phyloP scores from a whole-genome alignment of 345 rosid genomes.

The Cardamine chenopodiifolia region DNA sequence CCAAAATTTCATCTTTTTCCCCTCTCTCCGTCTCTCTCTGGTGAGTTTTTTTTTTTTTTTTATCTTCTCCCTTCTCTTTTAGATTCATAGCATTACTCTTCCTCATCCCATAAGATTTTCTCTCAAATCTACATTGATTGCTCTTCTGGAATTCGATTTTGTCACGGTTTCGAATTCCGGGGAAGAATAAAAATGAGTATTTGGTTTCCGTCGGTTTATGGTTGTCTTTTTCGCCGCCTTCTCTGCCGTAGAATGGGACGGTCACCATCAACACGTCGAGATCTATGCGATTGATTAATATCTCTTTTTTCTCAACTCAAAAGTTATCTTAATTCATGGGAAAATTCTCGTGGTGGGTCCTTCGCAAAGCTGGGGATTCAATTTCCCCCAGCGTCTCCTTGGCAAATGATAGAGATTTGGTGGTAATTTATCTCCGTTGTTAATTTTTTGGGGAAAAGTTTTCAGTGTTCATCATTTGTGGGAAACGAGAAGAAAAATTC shows the following conservation, averaged over 20 bases:
- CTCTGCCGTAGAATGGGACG: not conserved
- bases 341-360: slow-evolving; percentile 25
- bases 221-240: slow-evolving; percentile 5
- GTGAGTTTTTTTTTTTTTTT: slow-evolving; percentile 11
- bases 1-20: slow-evolving; percentile 12
- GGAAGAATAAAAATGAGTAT: not conserved
- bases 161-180: not conserved
- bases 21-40: slow-evolving; percentile 29
- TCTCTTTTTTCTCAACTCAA: not conserved
- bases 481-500: not conserved
- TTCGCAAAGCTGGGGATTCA: not conserved
- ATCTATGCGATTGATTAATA: not conserved
- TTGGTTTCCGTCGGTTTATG: slow-evolving; percentile 17
- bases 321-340: not conserved
- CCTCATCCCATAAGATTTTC: not conserved
- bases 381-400: not conserved
- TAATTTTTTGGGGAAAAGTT: not conserved
- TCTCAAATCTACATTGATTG: not conserved
- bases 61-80: not conserved
- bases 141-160: not conserved
- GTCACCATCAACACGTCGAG: slow-evolving; percentile 18
- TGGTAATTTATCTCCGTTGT: not conserved
- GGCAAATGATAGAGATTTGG: not conserved
- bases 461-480: slow-evolving; percentile 4
- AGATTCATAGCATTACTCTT: not conserved